Base-by-base conservation (phyloP, 2,329 filamentous ascomycete species). In the Fusarium anguioides region DNA sequence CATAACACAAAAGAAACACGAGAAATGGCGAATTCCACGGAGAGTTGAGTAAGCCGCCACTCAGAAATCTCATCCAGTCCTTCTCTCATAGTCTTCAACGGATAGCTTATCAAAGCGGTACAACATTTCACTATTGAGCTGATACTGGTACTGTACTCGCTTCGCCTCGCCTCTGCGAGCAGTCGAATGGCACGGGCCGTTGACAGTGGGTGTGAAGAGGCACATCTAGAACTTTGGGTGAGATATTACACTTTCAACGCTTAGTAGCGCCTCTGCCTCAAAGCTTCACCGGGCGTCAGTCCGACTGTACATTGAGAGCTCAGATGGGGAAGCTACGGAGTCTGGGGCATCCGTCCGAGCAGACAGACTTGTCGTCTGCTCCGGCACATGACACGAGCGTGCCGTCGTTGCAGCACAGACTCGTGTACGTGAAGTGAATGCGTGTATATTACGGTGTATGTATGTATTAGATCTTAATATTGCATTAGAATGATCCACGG, bases 151-250 rank as follows among this genome's bases (percentile, higher is more conserved):
- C n/a, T n/a, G n/a, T n/a, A n/a, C n/a, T n/a, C n/a, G n/a, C n/a
- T n/a, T 15, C 8, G 18, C 36, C 23, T 18, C 15, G 29, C 29
- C 27, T 33, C 29, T 36, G 37, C 35, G 42, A 42, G 39, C n/a
- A 67, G 44, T 64, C 52, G 52, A 31, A 64, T 67, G 63, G 63
- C 57, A 58, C 58, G 63, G 63, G 39, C 64, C 63, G 58, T 54
- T 37, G 17, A 33, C 53, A 50, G 31, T 41, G 52, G 58, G 64
- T 67, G 64, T 64, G 44, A 39, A 40, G 18, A 15, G n/a, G 15
- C 18, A 50, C 44, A 67, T 67, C 58, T 41, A 59, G 51, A 64
- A 60, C 64, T 60, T 64, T n/a, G n/a, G 58, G 58, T 67, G 12
- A 60, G 44, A 64, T 44, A 67, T 2, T 63, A 47, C 12, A 64